Base-by-base conservation (phyloP, 768 basidiomycete species). In the Coprinopsis sp. region DNA sequence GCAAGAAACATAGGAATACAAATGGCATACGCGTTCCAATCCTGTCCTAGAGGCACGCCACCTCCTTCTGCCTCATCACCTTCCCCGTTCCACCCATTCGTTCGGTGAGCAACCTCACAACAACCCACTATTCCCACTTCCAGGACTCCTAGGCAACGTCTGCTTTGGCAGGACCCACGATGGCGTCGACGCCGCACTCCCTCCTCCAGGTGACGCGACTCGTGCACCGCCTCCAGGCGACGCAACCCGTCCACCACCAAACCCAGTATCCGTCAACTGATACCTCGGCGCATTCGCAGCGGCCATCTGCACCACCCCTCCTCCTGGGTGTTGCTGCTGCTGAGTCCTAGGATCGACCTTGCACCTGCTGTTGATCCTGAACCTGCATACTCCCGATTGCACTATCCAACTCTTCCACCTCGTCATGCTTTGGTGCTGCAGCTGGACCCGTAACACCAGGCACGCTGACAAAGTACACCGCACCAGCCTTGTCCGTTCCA, bases 381-480 rank as follows among this genome's bases (percentile, higher is more conserved):
- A 27, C 39, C 16, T 58, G 52, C 8, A 22, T 16, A 4, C 14
- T 47, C n/a, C 37, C 46, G 40, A 37, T 41, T 38, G 47, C 24
- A 24, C 33, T 14, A 28, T 4, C 21, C 31, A 2, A 14, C 31
- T 29, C 12, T 12, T 8, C 21, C 30, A 45, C 27, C 33, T 21
- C 21, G 33, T 21, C n/a, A 24, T 14, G 21, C 25, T 30, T 23
- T 25, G 7, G 31, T 5, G 16, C 33, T n/a, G 57, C 53, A 19
- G 40, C 60, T 4, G 54, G 63, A 43, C 78, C 79, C 54, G 78
- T 82, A 34, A 91, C 71, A 2, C 87, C 88, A 6, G 87, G 88
- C 1, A 91, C 79, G 2, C 79, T 81, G 39, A 84, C 64, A 56
- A 92, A 92, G 65, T 92, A 92, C 30, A 91, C 84, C 6, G 83